Percentiles rank a stretch among this genome's conserved stretches.
These are phyloP conservation scores for Clonostachys solani DNA, from an alignment of 2,329 filamentous ascomycete genomes.

Conservation along the genomic window DNA sequence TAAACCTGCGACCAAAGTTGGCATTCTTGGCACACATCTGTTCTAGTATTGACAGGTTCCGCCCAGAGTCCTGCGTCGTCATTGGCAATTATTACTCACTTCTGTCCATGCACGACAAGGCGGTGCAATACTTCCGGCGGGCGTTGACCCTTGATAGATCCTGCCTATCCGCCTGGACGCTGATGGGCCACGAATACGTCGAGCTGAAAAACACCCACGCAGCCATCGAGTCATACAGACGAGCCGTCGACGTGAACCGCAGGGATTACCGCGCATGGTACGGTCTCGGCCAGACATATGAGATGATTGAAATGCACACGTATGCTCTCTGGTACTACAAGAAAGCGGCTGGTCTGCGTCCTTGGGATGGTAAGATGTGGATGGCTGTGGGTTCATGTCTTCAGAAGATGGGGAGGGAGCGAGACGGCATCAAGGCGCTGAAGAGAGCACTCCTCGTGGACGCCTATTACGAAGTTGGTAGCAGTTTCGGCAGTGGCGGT, in stretches of 20 bases:
- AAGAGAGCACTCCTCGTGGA: conserved; percentile 89
- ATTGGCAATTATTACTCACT: conserved; percentile 97
- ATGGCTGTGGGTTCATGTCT: conserved; percentile 90
- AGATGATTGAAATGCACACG: conserved; percentile 95
- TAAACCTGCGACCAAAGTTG: conserved; percentile 81
- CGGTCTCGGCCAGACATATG: conserved; percentile 92
- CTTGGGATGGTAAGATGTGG: conserved; percentile 99
- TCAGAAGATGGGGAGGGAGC: conserved; percentile 79
- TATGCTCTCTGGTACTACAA: conserved; percentile 98
- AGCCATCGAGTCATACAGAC: conserved; percentile 92
- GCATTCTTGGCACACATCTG: conserved; percentile 91
- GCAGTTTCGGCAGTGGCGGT: conserved; percentile 45
- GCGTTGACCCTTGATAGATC: conserved; percentile 85
- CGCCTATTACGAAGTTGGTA: conserved; percentile 71
- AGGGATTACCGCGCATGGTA: conserved; percentile 99
- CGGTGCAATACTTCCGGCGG: conserved; percentile 94
- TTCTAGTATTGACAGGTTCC: conserved; percentile 88
- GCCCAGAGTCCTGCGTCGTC: conserved; percentile 94
- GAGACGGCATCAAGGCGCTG: conserved; percentile 91
- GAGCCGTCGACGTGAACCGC: conserved; percentile 92
- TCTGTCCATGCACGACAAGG: conserved; percentile 93
- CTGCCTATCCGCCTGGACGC: conserved; percentile 92
- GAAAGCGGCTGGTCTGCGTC: conserved; percentile 85
- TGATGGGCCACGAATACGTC: conserved; percentile 98
- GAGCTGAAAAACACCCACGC: conserved; percentile 98